These are phyloP conservation scores for Penicillium samsonianum DNA, from an alignment of 495 filamentous ascomycete genomes.

Conservation along the genomic window DNA sequence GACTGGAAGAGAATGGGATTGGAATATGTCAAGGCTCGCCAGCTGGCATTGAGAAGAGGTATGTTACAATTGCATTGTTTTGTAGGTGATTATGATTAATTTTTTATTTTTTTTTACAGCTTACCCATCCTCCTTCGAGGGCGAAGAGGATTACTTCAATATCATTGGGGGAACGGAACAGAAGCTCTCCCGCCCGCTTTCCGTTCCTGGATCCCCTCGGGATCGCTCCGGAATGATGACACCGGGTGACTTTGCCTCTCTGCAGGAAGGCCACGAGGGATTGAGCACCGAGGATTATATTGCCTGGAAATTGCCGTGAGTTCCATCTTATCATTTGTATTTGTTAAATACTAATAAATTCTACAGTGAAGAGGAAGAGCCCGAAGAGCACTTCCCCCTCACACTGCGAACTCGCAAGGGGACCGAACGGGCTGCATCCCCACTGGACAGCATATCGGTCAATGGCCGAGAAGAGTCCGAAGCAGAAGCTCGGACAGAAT, in stretches of 20 bases:
- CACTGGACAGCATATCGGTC: constrained; percentile 44
- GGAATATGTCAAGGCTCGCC: constrained; percentile 97
- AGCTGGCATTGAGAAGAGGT: constrained; percentile 84
- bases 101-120: constrained; percentile 46
- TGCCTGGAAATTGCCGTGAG: constrained; percentile 96
- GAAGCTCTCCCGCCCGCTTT: constrained; percentile 92
- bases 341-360: constrained; percentile 1
- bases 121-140: constrained; percentile 82
- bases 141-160: constrained; percentile 71
- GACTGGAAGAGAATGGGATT: constrained; percentile 99
- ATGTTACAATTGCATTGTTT: constrained; percentile 18
- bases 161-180: constrained; percentile 87
- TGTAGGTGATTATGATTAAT: constrained; percentile 12
- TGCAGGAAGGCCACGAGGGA: constrained; percentile 93
- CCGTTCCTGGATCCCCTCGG: constrained; percentile 86
- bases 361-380: constrained; percentile 86
- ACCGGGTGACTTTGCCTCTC: constrained; percentile 91
- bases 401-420: constrained; percentile 61
- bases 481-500: not conserved
- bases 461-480: constrained; percentile 28
- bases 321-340: constrained; percentile 24
- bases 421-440: constrained; percentile 40
- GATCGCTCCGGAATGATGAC: constrained; percentile 98
- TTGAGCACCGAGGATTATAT: constrained; percentile 96
- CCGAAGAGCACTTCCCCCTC: constrained; percentile 89